Evolutionary conservation across 331 rosid species (phyloP).

Genomic region (Quercus tomentella): DNA sequence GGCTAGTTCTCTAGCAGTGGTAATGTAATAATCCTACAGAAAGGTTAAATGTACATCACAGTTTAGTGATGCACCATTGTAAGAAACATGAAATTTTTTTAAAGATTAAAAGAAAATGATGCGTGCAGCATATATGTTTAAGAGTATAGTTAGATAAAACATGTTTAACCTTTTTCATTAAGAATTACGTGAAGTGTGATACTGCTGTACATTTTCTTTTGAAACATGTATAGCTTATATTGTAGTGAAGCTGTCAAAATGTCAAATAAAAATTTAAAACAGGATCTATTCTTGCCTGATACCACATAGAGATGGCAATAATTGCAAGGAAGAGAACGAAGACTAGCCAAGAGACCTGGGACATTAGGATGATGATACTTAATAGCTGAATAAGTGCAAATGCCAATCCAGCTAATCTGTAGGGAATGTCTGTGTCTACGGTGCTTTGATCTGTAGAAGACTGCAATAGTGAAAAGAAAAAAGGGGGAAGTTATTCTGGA

Average conservation of each 20-base stretch:
- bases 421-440: constrained; percentile 82
- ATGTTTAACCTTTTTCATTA: neutral
- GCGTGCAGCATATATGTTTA: neutral
- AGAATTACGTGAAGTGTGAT: neutral
- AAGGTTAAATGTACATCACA: too few relatives aligned
- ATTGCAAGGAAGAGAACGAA: constrained; percentile 61
- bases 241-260: neutral
- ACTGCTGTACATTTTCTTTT: neutral
- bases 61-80: too few relatives aligned
- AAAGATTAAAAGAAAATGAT: neutral
- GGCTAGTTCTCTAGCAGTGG: too few relatives aligned
- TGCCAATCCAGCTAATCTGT: constrained; percentile 85
- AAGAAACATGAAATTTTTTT: too few relatives aligned
- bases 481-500: neutral
- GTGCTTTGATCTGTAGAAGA: constrained; percentile 92
- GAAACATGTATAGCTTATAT: neutral
- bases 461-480: constrained; percentile 35
- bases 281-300: constrained; percentile 53
- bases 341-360: constrained; percentile 88
- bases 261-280: neutral
- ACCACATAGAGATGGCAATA: constrained; percentile 77
- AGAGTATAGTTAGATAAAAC: neutral
- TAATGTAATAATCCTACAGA: too few relatives aligned
- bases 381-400: constrained; percentile 85
- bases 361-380: constrained; percentile 77